Base-by-base conservation (phyloP, 2,329 filamentous ascomycete genomes). In the Macroventuria anomochaeta region DNA sequence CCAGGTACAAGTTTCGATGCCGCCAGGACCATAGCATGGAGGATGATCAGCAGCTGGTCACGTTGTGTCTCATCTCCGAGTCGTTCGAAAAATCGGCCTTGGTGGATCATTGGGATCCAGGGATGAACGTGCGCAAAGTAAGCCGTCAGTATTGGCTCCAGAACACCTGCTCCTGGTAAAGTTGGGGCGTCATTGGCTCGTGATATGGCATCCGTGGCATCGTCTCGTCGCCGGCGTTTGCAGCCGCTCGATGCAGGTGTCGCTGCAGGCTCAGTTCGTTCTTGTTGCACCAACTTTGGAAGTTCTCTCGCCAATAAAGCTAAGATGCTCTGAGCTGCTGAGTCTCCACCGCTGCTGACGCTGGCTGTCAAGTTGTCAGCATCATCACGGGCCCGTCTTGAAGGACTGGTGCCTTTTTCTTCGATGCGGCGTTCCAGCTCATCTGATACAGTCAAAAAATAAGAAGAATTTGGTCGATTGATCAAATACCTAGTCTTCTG, bases 51-150 rank as follows among this genome's bases (percentile, higher is more conserved):
- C 15, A 62, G 23, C 18, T 48, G 34, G 3, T 40, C 34, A 8
- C 46, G 46, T 26, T 46, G 44, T 6, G 13, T 26, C 12, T 47
- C 48, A 17, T 50, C 29, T 2, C 23, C 32, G 3, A 61, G 39
- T 20, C 44, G 44, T 7, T 54, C 53, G 3, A 59, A 40, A 33
- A 63, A 63, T 23, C 57, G 39, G 1, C 40, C 44, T 31, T 63
- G 52, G 25, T 63, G 60, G 10, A 63, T 58, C 57, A 63, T 63
- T 2, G 60, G 60, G 7, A 63, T 61, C 55, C 57, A 60, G 1
- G 60, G 60, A 39, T 63, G 60, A 20, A 63, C 28, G 17, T 58
- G 46, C 13, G 32, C 38, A 18, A 63, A 63, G 31, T 63, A 63
- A 1, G 57, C 55, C 5, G 37, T 29, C 11, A 63, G 7, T 12